These are phyloP conservation scores for Colletotrichum destructivum DNA, from an alignment of 2,329 filamentous ascomycete genomes.

Conservation along the genomic window DNA sequence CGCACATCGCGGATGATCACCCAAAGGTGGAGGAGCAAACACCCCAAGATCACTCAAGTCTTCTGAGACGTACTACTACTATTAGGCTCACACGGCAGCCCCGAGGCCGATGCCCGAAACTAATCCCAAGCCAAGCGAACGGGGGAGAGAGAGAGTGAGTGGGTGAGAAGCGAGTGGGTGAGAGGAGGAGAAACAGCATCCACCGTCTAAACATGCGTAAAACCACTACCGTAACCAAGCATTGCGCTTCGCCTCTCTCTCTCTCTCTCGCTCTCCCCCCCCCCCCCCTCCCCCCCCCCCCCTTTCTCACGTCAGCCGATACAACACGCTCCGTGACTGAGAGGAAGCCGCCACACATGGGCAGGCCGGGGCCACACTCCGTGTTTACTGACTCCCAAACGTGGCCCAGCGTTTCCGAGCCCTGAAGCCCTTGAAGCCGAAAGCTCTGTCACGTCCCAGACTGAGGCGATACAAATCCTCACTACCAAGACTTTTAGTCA, in stretches of 20 bases:
- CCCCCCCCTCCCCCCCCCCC: too few species aligned
- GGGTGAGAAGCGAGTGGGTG: background rate
- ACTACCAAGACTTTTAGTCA: slow-evolving; percentile 25
- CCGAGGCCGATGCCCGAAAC: background rate
- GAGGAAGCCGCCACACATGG: background rate
- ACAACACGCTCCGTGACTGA: slow-evolving; percentile 6
- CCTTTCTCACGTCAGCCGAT: background rate
- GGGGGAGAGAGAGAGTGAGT: too few species aligned
- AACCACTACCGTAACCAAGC: slow-evolving; percentile 20
- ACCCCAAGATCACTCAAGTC: background rate
- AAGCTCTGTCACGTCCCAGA: slow-evolving; percentile 11
- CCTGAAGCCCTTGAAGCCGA: slow-evolving; percentile 14
- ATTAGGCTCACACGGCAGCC: background rate
- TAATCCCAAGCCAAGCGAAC: background rate
- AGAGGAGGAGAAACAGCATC: slow-evolving; percentile 6
- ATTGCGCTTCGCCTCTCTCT: slow-evolving; percentile 20
- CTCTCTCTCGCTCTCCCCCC: too few species aligned
- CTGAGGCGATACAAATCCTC: slow-evolving; percentile 16
- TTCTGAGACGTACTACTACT: background rate
- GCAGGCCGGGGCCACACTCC: background rate
- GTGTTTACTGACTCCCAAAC: slow-evolving; percentile 35
- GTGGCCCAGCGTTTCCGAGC: slow-evolving; percentile 29
- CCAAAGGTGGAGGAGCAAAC: background rate
- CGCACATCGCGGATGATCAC: slow-evolving; percentile 3
- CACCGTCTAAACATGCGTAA: slow-evolving; percentile 25